A percentile compares a stretch with the other conserved stretches of the same genome.
Evolutionary conservation across 2,329 filamentous ascomycete species (phyloP).

Genomic region (Thelonectria blattea): DNA sequence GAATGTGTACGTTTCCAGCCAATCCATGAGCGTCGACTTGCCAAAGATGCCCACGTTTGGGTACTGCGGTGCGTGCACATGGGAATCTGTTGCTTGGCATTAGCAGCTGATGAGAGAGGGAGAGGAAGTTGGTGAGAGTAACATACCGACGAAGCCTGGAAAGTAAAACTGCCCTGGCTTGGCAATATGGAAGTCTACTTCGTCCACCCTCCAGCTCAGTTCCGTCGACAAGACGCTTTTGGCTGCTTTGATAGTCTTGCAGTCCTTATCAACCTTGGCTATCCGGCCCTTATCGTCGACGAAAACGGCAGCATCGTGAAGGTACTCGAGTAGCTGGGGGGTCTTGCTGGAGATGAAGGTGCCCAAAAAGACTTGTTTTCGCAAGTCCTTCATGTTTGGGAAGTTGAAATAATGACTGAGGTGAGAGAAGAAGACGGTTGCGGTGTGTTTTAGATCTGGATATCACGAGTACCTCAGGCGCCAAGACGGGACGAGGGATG

Average conservation of each 20-base stretch:
- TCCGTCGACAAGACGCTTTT: conserved; percentile 45
- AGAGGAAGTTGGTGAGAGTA: no score
- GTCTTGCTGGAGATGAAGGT: conserved; percentile 61
- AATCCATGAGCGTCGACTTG: conserved; percentile 89
- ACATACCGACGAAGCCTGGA: conserved; percentile 77
- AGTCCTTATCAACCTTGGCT: conserved; percentile 51
- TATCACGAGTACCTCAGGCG: not conserved
- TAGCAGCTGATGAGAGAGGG: conserved; percentile 5
- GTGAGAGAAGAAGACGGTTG: not conserved
- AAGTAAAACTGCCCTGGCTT: conserved; percentile 75
- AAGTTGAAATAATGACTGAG: not conserved
- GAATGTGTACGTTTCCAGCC: conserved; percentile 94
- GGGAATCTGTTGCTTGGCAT: conserved; percentile 70
- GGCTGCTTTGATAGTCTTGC: conserved; percentile 39
- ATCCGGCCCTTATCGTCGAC: conserved; percentile 60
- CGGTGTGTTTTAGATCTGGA: not conserved
- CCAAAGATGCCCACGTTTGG: conserved; percentile 95
- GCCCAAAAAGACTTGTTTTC: conserved; percentile 58
- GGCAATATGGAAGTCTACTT: conserved; percentile 46
- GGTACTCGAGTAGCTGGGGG: conserved; percentile 55
- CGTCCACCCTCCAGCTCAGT: conserved; percentile 52
- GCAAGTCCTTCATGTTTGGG: conserved; percentile 26
- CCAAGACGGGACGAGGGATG: not conserved
- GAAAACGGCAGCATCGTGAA: conserved; percentile 57
- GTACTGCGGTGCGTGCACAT: conserved; percentile 94